Conservation (phyloP, 257 asterid genomes). For the Linderniella brevidens region DNA sequence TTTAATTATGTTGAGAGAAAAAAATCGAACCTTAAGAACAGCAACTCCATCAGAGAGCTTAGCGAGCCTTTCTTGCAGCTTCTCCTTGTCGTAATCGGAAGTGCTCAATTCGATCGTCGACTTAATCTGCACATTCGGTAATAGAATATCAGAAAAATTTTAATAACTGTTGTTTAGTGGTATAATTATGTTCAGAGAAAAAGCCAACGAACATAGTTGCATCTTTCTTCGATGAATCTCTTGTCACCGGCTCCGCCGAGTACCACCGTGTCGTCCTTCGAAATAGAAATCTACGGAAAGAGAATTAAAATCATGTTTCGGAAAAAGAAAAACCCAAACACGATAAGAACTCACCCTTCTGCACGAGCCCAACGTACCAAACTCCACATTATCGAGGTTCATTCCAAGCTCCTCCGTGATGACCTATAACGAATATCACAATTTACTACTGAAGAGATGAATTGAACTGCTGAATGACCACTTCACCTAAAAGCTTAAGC, state of each 20-base stretch:
- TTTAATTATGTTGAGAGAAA: background rate
- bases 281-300: slow-evolving; percentile 44
- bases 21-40: slow-evolving; percentile 54
- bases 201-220: slow-evolving; percentile 13
- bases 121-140: slow-evolving; percentile 33
- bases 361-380: slow-evolving; percentile 79
- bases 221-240: slow-evolving; percentile 71
- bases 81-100: slow-evolving; percentile 90
- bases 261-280: slow-evolving; percentile 82
- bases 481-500: too few species aligned
- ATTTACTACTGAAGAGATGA: too few species aligned
- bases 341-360: slow-evolving; percentile 42
- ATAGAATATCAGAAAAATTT: too few species aligned
- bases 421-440: slow-evolving; percentile 21
- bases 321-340: background rate
- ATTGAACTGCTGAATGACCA: too few species aligned
- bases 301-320: background rate
- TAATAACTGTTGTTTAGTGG: too few species aligned
- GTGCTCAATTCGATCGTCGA: slow-evolving; percentile 62
- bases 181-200: too few species aligned
- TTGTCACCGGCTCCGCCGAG: slow-evolving; percentile 93
- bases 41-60: slow-evolving; percentile 97
- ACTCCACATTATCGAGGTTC: slow-evolving; percentile 67
- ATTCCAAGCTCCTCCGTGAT: slow-evolving; percentile 93
- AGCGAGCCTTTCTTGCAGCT: slow-evolving; percentile 84